A percentile compares a stretch with the other conserved stretches of the same genome.
These are phyloP conservation scores for Acmispon strigosus DNA, from an alignment of 306 rosid genomes.

Conservation along the genomic window DNA sequence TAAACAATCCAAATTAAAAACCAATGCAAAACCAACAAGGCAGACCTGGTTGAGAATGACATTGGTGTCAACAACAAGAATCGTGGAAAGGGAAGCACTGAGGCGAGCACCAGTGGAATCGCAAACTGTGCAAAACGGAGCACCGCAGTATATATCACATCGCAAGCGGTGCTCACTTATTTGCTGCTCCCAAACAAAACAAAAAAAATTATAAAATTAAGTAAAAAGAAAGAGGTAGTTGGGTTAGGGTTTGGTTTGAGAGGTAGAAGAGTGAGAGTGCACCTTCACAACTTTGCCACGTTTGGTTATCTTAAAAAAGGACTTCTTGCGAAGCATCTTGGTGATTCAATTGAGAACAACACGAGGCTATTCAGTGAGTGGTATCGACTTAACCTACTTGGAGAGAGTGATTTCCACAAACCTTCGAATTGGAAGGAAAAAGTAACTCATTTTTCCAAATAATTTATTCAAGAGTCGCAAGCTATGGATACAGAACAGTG, in stretches of 20 bases:
- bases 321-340: conserved; percentile 76
- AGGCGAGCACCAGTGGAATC: conserved; percentile 57
- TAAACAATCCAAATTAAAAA: background rate
- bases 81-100: conserved; percentile 46
- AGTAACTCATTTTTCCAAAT: background rate
- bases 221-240: background rate
- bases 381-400: too few species aligned
- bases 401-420: background rate
- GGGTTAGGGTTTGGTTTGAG: conserved; percentile 15
- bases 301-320: conserved; percentile 70
- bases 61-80: conserved; percentile 83
- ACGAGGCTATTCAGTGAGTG: background rate
- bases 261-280: background rate
- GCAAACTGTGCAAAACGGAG: conserved; percentile 62
- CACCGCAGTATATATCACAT: conserved; percentile 83
- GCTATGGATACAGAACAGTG: background rate
- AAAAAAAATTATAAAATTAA: background rate
- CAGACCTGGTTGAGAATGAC: conserved; percentile 79
- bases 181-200: conserved; percentile 42
- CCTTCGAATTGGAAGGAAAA: background rate
- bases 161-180: conserved; percentile 88
- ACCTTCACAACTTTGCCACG: conserved; percentile 83
- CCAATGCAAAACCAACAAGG: background rate
- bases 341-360: background rate
- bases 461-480: background rate